Percentiles rank a stretch among this genome's conserved stretches.
Conservation (phyloP, 1,284 basidiomycete species). For the Moesziomyces globuligerus region DNA sequence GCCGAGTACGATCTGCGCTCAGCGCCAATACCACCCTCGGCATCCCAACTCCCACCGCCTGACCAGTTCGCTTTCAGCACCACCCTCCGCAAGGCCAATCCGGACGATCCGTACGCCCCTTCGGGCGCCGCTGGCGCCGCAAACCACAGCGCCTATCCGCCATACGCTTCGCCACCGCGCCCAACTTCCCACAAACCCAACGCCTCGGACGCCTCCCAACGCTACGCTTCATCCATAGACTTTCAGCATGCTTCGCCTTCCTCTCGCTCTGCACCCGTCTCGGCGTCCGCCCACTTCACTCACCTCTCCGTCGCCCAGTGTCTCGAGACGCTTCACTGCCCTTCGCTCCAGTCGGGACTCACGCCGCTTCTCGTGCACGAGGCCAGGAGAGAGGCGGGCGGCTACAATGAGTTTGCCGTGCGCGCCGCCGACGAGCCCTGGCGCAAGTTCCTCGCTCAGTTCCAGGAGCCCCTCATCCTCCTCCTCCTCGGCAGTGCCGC, state of each 20-base stretch:
- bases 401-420: constrained; percentile 88
- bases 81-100: constrained; percentile 42
- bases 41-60: constrained; percentile 14
- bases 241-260: constrained; percentile 10
- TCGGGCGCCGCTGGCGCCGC: neutral
- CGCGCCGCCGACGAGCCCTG: constrained; percentile 80
- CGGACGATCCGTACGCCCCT: constrained; percentile 38
- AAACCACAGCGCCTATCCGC: constrained; percentile 12
- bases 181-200: constrained; percentile 23
- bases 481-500: constrained; percentile 86
- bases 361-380: constrained; percentile 31
- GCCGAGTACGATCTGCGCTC: constrained; percentile 27
- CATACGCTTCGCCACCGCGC: constrained; percentile 30
- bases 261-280: constrained; percentile 5
- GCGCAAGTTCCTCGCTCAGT: constrained; percentile 89
- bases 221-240: constrained; percentile 11
- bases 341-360: constrained; percentile 50
- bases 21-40: constrained; percentile 15
- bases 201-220: constrained; percentile 17
- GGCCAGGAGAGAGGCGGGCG: constrained; percentile 38
- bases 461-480: constrained; percentile 92
- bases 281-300: constrained; percentile 45
- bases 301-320: constrained; percentile 44
- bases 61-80: constrained; percentile 56
- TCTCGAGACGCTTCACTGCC: constrained; percentile 38